A percentile compares a stretch with the other conserved stretches of the same genome.
phyloP scores from a whole-genome alignment of 83 land plant species.

The Isoetes engelmannii region DNA sequence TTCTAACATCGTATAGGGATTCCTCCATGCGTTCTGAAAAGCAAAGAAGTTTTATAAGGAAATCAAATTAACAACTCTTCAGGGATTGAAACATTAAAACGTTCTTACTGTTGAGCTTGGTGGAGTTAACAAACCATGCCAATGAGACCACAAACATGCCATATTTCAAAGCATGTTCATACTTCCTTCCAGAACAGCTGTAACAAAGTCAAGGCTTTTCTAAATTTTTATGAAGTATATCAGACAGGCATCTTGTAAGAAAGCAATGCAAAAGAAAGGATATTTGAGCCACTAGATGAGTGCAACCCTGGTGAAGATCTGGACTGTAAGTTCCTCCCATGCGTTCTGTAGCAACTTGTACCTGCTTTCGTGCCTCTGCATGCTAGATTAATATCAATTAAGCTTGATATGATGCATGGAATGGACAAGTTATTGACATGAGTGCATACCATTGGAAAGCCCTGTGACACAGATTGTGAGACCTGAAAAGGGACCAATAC shows the following conservation, averaged over 20 bases:
- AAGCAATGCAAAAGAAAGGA: constrained; percentile 41
- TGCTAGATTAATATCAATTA: not conserved
- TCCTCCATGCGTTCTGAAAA: constrained; percentile 78
- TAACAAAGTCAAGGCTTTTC: constrained; percentile 45
- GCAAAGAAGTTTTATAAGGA: too few relatives aligned
- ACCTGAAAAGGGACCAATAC: constrained; percentile 73
- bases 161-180: constrained; percentile 91
- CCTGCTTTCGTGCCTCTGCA: constrained; percentile 87
- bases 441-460: constrained; percentile 68
- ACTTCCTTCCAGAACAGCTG: constrained; percentile 80
- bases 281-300: constrained; percentile 99
- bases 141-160: constrained; percentile 73
- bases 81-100: too few relatives aligned
- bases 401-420: not conserved
- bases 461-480: constrained; percentile 89
- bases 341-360: constrained; percentile 77
- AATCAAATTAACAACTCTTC: too few relatives aligned
- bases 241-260: too few relatives aligned
- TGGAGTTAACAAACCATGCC: constrained; percentile 93
- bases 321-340: constrained; percentile 93
- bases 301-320: constrained; percentile 77
- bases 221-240: not conserved
- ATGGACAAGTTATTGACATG: too few relatives aligned
- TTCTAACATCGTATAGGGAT: constrained; percentile 56
- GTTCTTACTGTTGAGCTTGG: constrained; percentile 57